Conservation (phyloP, 129 eudicot species). For the Lactuca sativa region DNA sequence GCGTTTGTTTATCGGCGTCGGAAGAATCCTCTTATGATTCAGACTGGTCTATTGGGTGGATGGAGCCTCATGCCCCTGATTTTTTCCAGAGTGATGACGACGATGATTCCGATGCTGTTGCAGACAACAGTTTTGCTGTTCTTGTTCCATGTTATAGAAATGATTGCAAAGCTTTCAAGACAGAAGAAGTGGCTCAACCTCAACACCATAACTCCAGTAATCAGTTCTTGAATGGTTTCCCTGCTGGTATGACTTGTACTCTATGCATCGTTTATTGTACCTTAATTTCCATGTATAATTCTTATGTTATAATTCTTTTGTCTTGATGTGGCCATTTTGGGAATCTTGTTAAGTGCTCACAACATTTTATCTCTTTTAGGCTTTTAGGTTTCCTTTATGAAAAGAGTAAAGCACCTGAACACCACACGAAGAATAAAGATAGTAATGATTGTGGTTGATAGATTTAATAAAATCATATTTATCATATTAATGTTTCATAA, state of each 20-base stretch:
- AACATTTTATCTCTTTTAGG: neutral
- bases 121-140: slow-evolving; percentile 78
- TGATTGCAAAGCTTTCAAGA: slow-evolving; percentile 42
- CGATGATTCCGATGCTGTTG: slow-evolving; percentile 28
- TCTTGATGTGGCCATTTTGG: slow-evolving; percentile 28
- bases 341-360: slow-evolving; percentile 14
- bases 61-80: slow-evolving; percentile 84
- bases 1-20: slow-evolving; percentile 75
- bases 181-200: neutral
- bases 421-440: slow-evolving; percentile 27
- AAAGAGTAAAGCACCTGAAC: slow-evolving; percentile 21
- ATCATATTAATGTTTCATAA: neutral
- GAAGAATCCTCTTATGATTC: slow-evolving; percentile 77
- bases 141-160: slow-evolving; percentile 85
- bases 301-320: slow-evolving; percentile 23
- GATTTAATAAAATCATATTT: slow-evolving; percentile 1
- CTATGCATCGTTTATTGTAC: slow-evolving; percentile 8
- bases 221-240: slow-evolving; percentile 50
- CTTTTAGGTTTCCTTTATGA: slow-evolving; percentile 1
- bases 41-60: slow-evolving; percentile 94
- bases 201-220: slow-evolving; percentile 26
- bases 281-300: neutral
- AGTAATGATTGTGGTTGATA: slow-evolving; percentile 26
- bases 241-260: slow-evolving; percentile 52
- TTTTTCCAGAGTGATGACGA: slow-evolving; percentile 72